Percentiles rank a stretch among this genome's conserved stretches.
Conservation (phyloP, 139 green algal genomes). For the Chlamydomonas applanata region DNA sequence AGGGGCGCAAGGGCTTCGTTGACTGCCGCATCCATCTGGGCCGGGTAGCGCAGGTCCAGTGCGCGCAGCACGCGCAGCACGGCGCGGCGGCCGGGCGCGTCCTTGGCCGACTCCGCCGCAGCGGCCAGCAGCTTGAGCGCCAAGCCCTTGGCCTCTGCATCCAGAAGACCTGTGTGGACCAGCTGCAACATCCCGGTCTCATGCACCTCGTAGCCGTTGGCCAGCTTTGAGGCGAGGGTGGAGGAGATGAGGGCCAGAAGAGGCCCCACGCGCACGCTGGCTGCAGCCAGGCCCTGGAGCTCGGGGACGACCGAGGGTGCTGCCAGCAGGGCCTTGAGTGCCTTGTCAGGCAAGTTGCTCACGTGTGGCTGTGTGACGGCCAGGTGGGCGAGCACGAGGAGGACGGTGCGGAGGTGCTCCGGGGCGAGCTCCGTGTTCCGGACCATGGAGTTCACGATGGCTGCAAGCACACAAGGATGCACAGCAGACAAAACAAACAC, state of each 20-base stretch:
- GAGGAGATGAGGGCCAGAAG: slow-evolving; percentile 27
- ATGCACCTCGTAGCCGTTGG: background rate
- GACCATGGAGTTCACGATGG: slow-evolving; percentile 43
- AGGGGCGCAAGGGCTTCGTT: slow-evolving; percentile 37
- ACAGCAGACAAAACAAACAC: background rate
- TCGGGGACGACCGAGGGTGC: slow-evolving; percentile 2
- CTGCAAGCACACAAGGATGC: slow-evolving; percentile 36
- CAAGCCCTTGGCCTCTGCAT: slow-evolving; percentile 12
- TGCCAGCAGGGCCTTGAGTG: slow-evolving; percentile 37
- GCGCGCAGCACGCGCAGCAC: slow-evolving; percentile 22
- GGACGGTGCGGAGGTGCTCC: slow-evolving; percentile 25
- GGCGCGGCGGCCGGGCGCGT: background rate
- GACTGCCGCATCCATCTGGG: slow-evolving; percentile 44
- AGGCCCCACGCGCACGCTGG: slow-evolving; percentile 17
- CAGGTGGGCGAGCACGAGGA: slow-evolving; percentile 66
- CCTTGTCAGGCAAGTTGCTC: slow-evolving; percentile 35
- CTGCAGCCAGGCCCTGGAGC: slow-evolving; percentile 12
- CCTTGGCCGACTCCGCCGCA: background rate
- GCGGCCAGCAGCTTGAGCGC: slow-evolving; percentile 9
- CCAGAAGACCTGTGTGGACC: slow-evolving; percentile 27
- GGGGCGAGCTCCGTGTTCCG: slow-evolving; percentile 22
- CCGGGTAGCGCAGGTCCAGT: slow-evolving; percentile 52
- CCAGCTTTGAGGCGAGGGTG: slow-evolving; percentile 24
- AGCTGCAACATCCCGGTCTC: slow-evolving; percentile 30
- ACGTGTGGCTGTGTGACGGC: slow-evolving; percentile 59